Conservation (phyloP, 495 filamentous ascomycete genomes). For the Thermothielavioides terrestris region DNA sequence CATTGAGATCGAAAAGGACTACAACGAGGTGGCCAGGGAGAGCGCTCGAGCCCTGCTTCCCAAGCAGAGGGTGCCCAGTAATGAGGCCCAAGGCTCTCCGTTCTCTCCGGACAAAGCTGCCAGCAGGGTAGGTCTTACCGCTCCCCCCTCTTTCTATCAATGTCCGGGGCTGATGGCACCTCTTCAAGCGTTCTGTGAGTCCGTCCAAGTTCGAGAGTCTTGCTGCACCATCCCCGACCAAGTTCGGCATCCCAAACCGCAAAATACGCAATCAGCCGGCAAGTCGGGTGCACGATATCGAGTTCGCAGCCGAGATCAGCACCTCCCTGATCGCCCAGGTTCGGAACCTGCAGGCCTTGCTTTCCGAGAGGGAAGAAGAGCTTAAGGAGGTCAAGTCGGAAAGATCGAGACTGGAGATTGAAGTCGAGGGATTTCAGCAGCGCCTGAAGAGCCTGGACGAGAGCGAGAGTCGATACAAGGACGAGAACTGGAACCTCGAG, state of each 20-base stretch:
- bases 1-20: conserved; percentile 82
- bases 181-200: conserved; percentile 53
- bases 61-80: conserved; percentile 63
- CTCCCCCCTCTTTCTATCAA: neutral
- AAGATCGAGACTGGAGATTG: conserved; percentile 67
- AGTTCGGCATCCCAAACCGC: conserved; percentile 72
- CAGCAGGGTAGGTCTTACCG: conserved; percentile 39
- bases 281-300: conserved; percentile 81
- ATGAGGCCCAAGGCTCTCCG: conserved; percentile 55
- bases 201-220: conserved; percentile 76
- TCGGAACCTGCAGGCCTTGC: conserved; percentile 71
- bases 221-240: conserved; percentile 80
- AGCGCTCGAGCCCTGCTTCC: conserved; percentile 84
- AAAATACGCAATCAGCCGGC: conserved; percentile 86
- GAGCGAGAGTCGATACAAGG: conserved; percentile 89
- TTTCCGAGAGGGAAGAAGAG: conserved; percentile 79
- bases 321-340: conserved; percentile 84
- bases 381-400: conserved; percentile 65
- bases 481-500: conserved; percentile 96
- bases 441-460: conserved; percentile 77
- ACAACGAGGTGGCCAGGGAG: conserved; percentile 88
- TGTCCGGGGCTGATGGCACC: conserved; percentile 14
- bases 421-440: conserved; percentile 69
- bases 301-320: conserved; percentile 92
- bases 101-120: conserved; percentile 48